These are phyloP conservation scores for Hyphopichia wangnamkhiaoensis DNA, from an alignment of 1,139 yeast genomes.

Conservation along the genomic window DNA sequence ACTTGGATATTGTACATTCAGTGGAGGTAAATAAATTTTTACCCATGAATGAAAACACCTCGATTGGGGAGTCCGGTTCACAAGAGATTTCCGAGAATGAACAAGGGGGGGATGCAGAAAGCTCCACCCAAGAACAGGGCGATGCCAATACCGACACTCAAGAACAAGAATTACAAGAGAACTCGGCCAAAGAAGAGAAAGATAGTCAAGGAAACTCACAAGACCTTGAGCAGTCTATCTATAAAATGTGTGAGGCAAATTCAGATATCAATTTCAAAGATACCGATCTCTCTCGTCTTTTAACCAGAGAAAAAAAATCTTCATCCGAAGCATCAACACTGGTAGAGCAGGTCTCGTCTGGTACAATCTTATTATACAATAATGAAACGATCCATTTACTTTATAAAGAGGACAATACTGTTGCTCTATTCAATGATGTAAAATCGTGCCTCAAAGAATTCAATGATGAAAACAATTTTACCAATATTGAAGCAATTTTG, in stretches of 20 bases:
- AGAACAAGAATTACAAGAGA: background rate
- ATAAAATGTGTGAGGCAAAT: background rate
- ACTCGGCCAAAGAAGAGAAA: too few species aligned
- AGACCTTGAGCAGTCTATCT: too few species aligned
- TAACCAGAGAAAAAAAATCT: background rate
- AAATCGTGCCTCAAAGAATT: too few species aligned
- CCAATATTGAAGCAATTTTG: too few species aligned
- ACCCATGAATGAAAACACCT: too few species aligned
- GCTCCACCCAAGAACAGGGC: background rate
- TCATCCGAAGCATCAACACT: background rate
- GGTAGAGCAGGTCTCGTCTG: background rate
- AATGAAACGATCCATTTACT: constrained; percentile 16
- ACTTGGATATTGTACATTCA: constrained; percentile 19
- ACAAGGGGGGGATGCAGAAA: background rate
- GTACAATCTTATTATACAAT: constrained; percentile 13
- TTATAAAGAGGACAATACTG: constrained; percentile 11
- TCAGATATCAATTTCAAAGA: background rate
- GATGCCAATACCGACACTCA: background rate
- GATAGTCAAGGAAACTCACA: too few species aligned
- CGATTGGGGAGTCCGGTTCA: too few species aligned
- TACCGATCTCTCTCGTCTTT: background rate
- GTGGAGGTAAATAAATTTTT: too few species aligned
- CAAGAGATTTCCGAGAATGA: background rate
- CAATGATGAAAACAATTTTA: background rate
- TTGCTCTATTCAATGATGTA: constrained; percentile 7